Conservation (phyloP, 257 asterid species). For the Galeopsis tetrahit region DNA sequence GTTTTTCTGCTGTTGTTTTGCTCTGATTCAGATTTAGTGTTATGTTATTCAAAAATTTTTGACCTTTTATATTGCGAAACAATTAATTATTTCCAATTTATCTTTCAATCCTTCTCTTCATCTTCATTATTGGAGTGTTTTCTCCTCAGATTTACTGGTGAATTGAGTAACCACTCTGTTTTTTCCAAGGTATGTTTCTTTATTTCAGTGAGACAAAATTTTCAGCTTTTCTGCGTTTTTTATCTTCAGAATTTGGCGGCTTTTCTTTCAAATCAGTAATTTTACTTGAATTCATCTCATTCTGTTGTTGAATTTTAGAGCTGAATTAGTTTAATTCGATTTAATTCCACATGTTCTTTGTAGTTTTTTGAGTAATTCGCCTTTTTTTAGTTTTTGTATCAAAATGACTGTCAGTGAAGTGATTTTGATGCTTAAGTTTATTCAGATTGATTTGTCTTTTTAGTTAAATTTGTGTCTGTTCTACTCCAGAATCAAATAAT, state of each 20-base stretch:
- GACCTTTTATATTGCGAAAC: too few species aligned
- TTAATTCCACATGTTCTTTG: conserved; percentile 11
- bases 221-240: neutral
- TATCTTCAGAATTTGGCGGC: neutral
- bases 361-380: conserved; percentile 26
- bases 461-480: neutral
- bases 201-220: neutral
- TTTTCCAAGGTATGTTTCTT: conserved; percentile 39
- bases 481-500: neutral
- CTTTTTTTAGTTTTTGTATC: neutral
- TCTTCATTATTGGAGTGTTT: too few species aligned
- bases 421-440: neutral
- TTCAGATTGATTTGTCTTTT: conserved; percentile 16
- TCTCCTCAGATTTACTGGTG: too few species aligned
- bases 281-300: neutral
- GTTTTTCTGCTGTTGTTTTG: too few species aligned
- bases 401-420: neutral
- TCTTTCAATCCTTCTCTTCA: too few species aligned
- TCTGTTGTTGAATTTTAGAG: conserved; percentile 26
- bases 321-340: conserved; percentile 25
- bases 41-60: too few species aligned
- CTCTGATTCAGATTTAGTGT: too few species aligned
- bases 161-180: too few species aligned
- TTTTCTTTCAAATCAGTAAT: conserved; percentile 7
- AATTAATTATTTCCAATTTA: too few species aligned